Evolutionary conservation across 345 rosid genomes (phyloP).

Genomic region (Viola odorata): DNA sequence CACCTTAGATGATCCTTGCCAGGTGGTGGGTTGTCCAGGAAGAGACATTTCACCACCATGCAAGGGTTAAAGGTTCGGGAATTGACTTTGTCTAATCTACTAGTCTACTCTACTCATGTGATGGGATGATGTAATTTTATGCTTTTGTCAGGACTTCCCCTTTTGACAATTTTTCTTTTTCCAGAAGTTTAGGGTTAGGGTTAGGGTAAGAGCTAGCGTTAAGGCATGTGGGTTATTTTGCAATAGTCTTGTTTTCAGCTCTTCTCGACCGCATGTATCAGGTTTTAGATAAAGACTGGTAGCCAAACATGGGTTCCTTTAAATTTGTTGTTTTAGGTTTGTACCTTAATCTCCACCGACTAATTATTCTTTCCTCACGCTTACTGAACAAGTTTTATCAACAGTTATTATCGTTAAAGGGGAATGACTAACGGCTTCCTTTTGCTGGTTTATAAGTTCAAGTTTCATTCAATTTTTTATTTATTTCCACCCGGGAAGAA

Average conservation of each 20-base stretch:
- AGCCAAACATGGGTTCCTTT: not conserved
- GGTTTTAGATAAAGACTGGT: not conserved
- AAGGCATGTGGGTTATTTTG: not conserved
- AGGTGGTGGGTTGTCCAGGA: conserved; percentile 22
- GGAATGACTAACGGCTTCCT: not conserved
- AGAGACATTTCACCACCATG: conserved; percentile 24
- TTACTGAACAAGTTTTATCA: too few relatives aligned
- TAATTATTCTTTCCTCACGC: too few relatives aligned
- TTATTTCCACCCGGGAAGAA: too few relatives aligned
- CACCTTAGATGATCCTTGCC: conserved; percentile 52
- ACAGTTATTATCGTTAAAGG: too few relatives aligned
- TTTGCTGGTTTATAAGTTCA: not conserved
- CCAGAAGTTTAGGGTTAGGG: conserved; percentile 7
- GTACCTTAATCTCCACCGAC: too few relatives aligned
- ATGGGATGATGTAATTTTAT: not conserved
- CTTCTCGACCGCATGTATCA: not conserved
- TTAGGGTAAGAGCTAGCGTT: not conserved
- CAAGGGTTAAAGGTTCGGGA: conserved; percentile 63
- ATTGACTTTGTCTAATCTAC: conserved; percentile 47
- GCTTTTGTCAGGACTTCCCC: not conserved
- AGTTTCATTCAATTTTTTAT: not conserved
- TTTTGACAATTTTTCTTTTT: conserved; percentile 1
- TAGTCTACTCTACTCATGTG: too few relatives aligned
- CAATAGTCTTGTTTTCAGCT: conserved; percentile 3
- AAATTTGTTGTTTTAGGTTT: too few relatives aligned